Evolutionary conservation across 1,139 yeast species (phyloP).

Genomic region (Scheffersomyces lignicola): DNA sequence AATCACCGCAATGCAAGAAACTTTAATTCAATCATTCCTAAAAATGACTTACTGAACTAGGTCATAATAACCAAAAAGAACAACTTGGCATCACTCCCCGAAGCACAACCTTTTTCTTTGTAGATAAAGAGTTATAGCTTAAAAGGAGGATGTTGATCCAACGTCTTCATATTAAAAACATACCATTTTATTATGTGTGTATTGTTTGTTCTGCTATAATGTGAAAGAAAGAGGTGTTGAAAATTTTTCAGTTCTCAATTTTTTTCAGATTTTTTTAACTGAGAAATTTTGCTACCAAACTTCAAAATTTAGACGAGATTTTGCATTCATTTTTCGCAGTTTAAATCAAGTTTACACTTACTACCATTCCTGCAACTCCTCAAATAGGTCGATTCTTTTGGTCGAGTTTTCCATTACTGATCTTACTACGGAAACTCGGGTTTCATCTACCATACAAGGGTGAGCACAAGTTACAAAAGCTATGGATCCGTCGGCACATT

Average conservation of each 20-base stretch:
- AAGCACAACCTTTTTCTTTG: constrained; percentile 4
- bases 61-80: constrained; percentile 4
- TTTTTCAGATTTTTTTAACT: too few relatives aligned
- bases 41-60: constrained; percentile 2
- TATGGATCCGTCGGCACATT: constrained; percentile 28
- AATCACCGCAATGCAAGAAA: too few relatives aligned
- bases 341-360: too few relatives aligned
- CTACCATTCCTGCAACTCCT: constrained; percentile 18
- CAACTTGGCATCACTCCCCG: constrained; percentile 4
- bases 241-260: too few relatives aligned
- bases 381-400: constrained; percentile 23
- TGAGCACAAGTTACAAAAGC: constrained; percentile 43
- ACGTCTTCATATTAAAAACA: constrained; percentile 5
- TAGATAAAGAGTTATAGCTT: constrained; percentile 2
- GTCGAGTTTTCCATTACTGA: constrained; percentile 14
- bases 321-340: too few relatives aligned
- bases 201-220: background rate
- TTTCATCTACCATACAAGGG: constrained; percentile 40
- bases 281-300: too few relatives aligned
- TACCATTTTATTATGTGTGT: constrained; percentile 3
- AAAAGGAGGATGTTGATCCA: constrained; percentile 6
- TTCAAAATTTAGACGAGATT: too few relatives aligned
- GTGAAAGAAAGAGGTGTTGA: background rate
- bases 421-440: constrained; percentile 20
- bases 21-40: constrained; percentile 3